Base-by-base conservation (phyloP, 257 asterid genomes). In the Leptodermis oblonga region DNA sequence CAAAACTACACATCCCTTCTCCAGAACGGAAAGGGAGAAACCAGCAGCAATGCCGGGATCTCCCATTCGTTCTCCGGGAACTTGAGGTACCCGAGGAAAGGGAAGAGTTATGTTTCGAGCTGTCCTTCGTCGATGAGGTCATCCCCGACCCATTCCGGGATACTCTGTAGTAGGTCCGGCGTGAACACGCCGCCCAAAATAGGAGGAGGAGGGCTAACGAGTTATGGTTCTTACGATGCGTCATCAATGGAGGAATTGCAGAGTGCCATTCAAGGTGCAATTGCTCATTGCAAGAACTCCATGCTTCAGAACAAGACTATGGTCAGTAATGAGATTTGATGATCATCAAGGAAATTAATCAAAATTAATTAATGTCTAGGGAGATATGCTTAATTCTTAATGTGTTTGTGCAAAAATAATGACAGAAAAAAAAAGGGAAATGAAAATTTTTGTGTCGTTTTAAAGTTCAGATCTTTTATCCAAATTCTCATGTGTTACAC, bases 231-330 rank as follows among this genome's bases (percentile, higher is more conserved):
- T 23, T 41, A 79, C 51, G 90, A 86, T 58, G 53, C 86, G 4
- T 87, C 97, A 23, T 83, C 96, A 5, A 92, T 89, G 96, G 98
- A 87, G 73, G 96, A 92, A 80, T 58, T 89, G 84, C 98, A 87
- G 83, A 87, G 65, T 58, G 96, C 98, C 11, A 89, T 92, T 46
- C 95, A 87, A 67, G 96, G 98, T 26, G 97, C 97, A 5, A 91
- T 91, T 60, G 91, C 96, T 1, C 96, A 91, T 62, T 91, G 97
- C 86, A 91, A 91, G 77, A 88, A 83, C 79, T 91, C 96, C 18
- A 81, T 87, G 96, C 46, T 82, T 67, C 83, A 73, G 80, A 74
- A 62, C 60, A 80, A 70, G 66, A 76, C 34, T 46, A 65, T 66
- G 79, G 76, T 76, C 76, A 82, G 81, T 79, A 73, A 26, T 76